phyloP scores from a whole-genome alignment of 495 filamentous ascomycete species.

The Aspergillus carlsbadensis region DNA sequence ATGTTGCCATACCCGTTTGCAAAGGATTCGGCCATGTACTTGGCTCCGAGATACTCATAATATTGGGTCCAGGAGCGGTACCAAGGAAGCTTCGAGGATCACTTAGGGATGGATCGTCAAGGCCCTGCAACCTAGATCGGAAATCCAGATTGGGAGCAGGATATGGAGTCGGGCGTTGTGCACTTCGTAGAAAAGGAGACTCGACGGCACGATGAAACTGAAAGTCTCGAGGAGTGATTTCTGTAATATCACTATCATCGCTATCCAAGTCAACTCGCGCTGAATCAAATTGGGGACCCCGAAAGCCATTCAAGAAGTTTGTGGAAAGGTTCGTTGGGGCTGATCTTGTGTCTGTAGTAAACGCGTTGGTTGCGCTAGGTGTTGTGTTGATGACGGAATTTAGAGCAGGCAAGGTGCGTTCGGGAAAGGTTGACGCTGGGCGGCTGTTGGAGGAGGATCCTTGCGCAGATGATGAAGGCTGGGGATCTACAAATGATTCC shows the following conservation, averaged over 20 bases:
- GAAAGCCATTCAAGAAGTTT: not conserved
- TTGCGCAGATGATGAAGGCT: slow-evolving; percentile 7
- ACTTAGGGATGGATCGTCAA: not conserved
- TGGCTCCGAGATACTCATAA: not conserved
- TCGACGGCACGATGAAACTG: not conserved
- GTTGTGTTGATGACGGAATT: not conserved
- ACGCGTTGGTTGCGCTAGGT: not conserved
- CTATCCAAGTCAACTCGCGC: slow-evolving; percentile 12
- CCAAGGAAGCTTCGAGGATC: not conserved
- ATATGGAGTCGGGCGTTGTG: not conserved
- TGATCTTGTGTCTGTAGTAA: not conserved
- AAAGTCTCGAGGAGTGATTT: slow-evolving; percentile 24
- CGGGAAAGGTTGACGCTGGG: slow-evolving; percentile 4
- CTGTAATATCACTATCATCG: slow-evolving; percentile 32
- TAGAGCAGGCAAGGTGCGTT: not conserved
- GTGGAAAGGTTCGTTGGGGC: not conserved
- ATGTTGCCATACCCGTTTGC: slow-evolving; percentile 21
- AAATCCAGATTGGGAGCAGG: not conserved
- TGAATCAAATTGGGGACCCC: not conserved
- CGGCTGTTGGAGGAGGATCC: slow-evolving; percentile 10
- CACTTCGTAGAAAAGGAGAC: not conserved
- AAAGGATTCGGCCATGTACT: slow-evolving; percentile 14
- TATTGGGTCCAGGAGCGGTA: slow-evolving; percentile 8
- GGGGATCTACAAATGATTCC: slow-evolving; percentile 13
- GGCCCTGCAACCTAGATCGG: not conserved